phyloP scores from a whole-genome alignment of 164 flowering plant genomes.

The Umbellularia californica region DNA sequence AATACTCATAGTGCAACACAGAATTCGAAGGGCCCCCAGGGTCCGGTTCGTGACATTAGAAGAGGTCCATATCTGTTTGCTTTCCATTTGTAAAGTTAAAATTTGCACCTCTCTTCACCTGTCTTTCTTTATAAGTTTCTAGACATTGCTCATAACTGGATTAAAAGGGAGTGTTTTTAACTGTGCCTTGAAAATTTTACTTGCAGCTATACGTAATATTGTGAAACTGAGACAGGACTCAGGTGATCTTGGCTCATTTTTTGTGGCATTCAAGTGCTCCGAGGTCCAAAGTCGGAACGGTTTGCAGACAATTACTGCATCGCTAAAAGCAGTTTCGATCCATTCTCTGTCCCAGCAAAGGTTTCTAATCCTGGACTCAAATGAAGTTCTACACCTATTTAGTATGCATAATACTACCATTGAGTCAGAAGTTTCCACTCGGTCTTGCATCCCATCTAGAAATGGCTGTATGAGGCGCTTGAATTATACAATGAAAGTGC shows the following conservation, averaged over 20 bases:
- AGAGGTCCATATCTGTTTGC: not conserved
- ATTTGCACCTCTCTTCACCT: not conserved
- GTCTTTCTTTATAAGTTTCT: not conserved
- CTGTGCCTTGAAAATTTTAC: constrained; percentile 18
- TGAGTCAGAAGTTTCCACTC: constrained; percentile 31
- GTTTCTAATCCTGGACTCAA: constrained; percentile 66
- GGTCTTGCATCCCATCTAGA: constrained; percentile 4
- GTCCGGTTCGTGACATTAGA: too few relatives aligned
- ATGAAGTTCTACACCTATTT: constrained; percentile 60
- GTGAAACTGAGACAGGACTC: constrained; percentile 56
- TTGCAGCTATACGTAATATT: constrained; percentile 57
- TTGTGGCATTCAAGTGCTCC: constrained; percentile 41
- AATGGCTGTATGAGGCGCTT: constrained; percentile 42
- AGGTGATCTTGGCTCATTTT: constrained; percentile 35
- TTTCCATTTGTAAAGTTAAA: not conserved
- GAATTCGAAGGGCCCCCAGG: too few relatives aligned
- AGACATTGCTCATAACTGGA: constrained; percentile 6
- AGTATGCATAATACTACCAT: constrained; percentile 22
- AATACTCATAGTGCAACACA: too few relatives aligned
- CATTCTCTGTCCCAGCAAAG: constrained; percentile 51
- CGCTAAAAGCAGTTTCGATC: constrained; percentile 57
- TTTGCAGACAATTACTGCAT: constrained; percentile 10
- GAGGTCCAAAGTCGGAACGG: constrained; percentile 27
- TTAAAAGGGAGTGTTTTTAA: constrained; percentile 25
- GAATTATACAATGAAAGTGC: constrained; percentile 50